Base-by-base conservation (phyloP, 1,139 yeast species). In the Yamadazyma taylorii region DNA sequence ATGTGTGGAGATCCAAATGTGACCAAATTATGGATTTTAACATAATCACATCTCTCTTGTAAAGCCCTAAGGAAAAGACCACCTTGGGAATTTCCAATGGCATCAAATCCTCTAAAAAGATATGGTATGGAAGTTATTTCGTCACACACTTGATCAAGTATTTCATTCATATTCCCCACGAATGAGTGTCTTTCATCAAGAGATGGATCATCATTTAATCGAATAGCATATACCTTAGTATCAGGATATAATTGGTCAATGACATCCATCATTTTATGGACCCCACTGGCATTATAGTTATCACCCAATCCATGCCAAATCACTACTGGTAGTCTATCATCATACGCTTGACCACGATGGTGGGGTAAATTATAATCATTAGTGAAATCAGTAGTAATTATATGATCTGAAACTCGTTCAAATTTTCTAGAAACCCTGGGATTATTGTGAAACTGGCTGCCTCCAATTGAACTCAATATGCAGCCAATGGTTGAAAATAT, bases 271-370 rank as follows among this genome's bases (percentile, higher is more conserved):
- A 75, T 74, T n/a, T 67, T 56, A 27, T 59, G 61, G 66, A 85
- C 78, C 1, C 85, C 79, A 0, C 74, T 59, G 0, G 89, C 79
- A 52, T 83, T 76, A 53, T 80, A 85, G 14, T 76, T 69, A 55
- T 86, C 95, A 0, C 95, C 94, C 51, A 86, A 69, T 0, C 95
- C 95, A 51, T 86, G 95, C 95, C 95, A 86, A 30, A 86, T 52
- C 2, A 86, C 87, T 3, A 85, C 73, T 0, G 90, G 89, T 32
- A 57, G 45, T 24, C 43, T 27, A 12, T 32, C 25, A 27, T 37
- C 46, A 21, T 43, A 40, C n/a, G n/a, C n/a, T n/a, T 9, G 37
- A 13, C 16, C 36, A 5, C n/a, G n/a, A n/a, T n/a, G n/a, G 25
- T 24, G 13, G 13, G 11, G 13, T 12, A 8, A 19, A 6, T 19